These are phyloP conservation scores for Chlorociboria aeruginascens DNA, from an alignment of 495 filamentous ascomycete species.

Conservation along the genomic window DNA sequence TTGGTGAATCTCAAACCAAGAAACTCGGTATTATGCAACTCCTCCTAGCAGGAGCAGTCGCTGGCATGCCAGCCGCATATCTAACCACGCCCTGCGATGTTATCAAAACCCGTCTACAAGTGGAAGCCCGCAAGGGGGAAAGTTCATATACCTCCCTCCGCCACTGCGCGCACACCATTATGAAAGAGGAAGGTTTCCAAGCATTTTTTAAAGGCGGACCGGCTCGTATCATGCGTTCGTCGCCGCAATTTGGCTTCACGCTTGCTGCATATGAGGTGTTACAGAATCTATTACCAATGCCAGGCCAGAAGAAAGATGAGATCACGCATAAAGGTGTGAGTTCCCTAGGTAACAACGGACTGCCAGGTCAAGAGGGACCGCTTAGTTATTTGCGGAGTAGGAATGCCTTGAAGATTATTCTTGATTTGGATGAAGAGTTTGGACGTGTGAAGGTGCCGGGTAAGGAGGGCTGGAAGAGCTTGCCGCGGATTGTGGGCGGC, in stretches of 20 bases:
- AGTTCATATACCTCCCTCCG: conserved; percentile 73
- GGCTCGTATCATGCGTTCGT: conserved; percentile 84
- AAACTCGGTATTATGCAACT: conserved; percentile 89
- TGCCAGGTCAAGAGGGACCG: conserved; percentile 44
- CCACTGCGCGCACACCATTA: conserved; percentile 74
- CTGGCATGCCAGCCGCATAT: conserved; percentile 97
- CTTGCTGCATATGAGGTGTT: conserved; percentile 89
- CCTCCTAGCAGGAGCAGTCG: conserved; percentile 88
- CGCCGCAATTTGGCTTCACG: conserved; percentile 96
- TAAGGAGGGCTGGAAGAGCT: conserved; percentile 9
- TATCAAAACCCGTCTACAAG: conserved; percentile 96
- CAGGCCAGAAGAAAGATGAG: conserved; percentile 42
- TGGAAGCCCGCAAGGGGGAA: conserved; percentile 93
- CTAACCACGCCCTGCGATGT: conserved; percentile 96
- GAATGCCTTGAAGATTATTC: conserved; percentile 93
- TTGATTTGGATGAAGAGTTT: conserved; percentile 89
- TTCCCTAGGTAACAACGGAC: conserved; percentile 20
- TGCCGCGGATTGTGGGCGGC: conserved; percentile 18
- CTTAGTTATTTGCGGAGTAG: conserved; percentile 76
- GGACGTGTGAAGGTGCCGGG: conserved; percentile 21
- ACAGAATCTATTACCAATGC: conserved; percentile 72
- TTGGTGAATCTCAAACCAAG: conserved; percentile 81
- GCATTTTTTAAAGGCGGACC: conserved; percentile 99
- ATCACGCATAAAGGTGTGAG: conserved; percentile 25
- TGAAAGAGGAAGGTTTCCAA: conserved; percentile 79